These are phyloP conservation scores for Suillus bovinus DNA, from an alignment of 768 basidiomycete species.

Conservation along the genomic window DNA sequence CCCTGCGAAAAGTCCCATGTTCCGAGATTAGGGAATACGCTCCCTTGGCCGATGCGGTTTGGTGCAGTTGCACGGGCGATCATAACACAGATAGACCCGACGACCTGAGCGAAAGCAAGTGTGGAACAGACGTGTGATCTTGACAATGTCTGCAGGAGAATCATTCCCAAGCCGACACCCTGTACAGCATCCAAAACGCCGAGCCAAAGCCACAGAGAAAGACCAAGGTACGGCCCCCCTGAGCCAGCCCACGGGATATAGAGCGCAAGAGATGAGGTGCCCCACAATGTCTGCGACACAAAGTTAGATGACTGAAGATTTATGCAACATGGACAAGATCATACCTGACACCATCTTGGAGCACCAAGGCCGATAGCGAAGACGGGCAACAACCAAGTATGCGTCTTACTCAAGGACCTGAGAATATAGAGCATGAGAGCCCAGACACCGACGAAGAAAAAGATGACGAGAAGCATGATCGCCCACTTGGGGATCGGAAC, in stretches of 20 bases:
- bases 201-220: conserved; percentile 93
- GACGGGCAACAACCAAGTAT: conserved; percentile 93
- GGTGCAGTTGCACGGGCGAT: conserved; percentile 89
- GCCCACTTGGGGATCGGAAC: conserved; percentile 82
- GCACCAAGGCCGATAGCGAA: conserved; percentile 95
- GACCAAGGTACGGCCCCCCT: conserved; percentile 85
- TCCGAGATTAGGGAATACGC: conserved; percentile 90
- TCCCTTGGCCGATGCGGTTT: conserved; percentile 86
- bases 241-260: conserved; percentile 93
- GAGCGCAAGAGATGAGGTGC: conserved; percentile 88
- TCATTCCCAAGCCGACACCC: conserved; percentile 93
- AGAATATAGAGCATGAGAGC: conserved; percentile 69
- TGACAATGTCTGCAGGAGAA: conserved; percentile 86
- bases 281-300: conserved; percentile 78
- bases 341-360: conserved; percentile 91
- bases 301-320: not conserved
- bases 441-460: conserved; percentile 91
- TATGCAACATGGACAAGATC: conserved; percentile 11
- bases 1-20: conserved; percentile 86
- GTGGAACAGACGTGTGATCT: conserved; percentile 94
- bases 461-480: conserved; percentile 73
- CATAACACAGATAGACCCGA: conserved; percentile 91
- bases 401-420: conserved; percentile 87
- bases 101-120: conserved; percentile 85
- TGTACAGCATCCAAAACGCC: conserved; percentile 94